A percentile compares a stretch with the other conserved stretches of the same genome.
These are phyloP conservation scores for Apiospora kogelbergensis DNA, from an alignment of 2,329 filamentous ascomycete species.

Conservation along the genomic window DNA sequence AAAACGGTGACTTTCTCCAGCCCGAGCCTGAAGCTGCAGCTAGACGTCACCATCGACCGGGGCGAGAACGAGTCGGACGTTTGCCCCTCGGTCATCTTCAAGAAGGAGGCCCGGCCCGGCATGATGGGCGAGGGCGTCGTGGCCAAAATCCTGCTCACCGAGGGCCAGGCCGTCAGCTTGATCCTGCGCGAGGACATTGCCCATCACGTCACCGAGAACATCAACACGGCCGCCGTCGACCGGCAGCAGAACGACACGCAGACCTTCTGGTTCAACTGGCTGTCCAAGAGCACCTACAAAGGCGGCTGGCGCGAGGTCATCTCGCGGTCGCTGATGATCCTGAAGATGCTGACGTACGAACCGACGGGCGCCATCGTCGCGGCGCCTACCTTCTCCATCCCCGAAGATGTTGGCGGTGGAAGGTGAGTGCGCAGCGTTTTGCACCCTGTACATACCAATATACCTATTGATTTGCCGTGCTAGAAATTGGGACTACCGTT, in stretches of 20 bases:
- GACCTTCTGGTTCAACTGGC: conserved; percentile 73
- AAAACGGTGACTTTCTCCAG: conserved; percentile 65
- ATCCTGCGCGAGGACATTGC: conserved; percentile 63
- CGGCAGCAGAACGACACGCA: conserved; percentile 68
- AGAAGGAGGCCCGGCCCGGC: conserved; percentile 48
- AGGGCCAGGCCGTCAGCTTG: conserved; percentile 70
- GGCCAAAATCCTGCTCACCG: conserved; percentile 57
- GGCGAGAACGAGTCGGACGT: conserved; percentile 46
- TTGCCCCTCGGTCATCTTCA: conserved; percentile 56
- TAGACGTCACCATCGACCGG: conserved; percentile 66
- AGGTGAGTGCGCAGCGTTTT: conserved; percentile 32
- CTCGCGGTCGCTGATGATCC: conserved; percentile 67
- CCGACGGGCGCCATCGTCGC: conserved; percentile 77
- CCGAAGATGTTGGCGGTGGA: conserved; percentile 69
- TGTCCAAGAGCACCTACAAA: conserved; percentile 67
- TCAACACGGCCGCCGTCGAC: conserved; percentile 60
- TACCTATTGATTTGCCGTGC: background rate
- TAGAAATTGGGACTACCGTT: conserved; percentile 73
- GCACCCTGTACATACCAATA: background rate
- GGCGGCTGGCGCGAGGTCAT: conserved; percentile 74
- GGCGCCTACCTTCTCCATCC: conserved; percentile 74
- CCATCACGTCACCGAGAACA: conserved; percentile 55
- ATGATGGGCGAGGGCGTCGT: conserved; percentile 64
- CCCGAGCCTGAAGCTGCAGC: conserved; percentile 58
- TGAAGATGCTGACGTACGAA: conserved; percentile 77